These are phyloP conservation scores for Tilletiopsis washingtonensis DNA, from an alignment of 1,284 basidiomycete genomes.

Conservation along the genomic window DNA sequence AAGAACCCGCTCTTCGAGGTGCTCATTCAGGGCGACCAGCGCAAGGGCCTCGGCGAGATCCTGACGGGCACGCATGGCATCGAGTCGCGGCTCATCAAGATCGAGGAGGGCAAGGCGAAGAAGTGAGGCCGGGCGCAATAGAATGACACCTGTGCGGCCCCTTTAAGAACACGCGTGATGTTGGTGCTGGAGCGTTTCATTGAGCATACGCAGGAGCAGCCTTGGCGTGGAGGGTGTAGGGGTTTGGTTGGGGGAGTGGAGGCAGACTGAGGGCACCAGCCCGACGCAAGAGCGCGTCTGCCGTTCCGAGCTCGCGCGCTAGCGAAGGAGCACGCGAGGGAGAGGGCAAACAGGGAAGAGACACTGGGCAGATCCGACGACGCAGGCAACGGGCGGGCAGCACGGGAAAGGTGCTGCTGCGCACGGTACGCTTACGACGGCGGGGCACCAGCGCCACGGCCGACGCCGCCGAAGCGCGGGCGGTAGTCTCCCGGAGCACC, in stretches of 20 bases:
- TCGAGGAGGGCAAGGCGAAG: conserved; percentile 2
- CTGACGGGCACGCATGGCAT: not conserved
- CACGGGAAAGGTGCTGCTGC: not conserved
- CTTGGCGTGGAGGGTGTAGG: too few relatives aligned
- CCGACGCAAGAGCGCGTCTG: conserved; percentile 10
- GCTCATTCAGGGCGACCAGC: conserved; percentile 7
- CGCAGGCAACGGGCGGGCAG: not conserved
- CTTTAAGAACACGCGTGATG: too few relatives aligned
- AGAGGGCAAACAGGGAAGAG: not conserved
- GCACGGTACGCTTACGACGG: conserved; percentile 25
- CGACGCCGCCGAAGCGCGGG: conserved; percentile 44
- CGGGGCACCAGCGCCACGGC: conserved; percentile 31
- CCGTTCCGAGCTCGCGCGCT: not conserved
- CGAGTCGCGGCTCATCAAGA: not conserved
- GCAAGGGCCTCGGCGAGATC: conserved; percentile 2
- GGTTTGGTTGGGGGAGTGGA: too few relatives aligned
- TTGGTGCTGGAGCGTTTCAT: too few relatives aligned
- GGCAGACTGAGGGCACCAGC: conserved; percentile 22
- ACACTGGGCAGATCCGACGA: not conserved
- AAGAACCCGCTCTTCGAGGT: conserved; percentile 4
- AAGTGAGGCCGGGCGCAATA: too few relatives aligned
- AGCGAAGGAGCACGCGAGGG: not conserved
- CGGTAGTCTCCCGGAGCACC: conserved; percentile 45
- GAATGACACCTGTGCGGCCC: too few relatives aligned
- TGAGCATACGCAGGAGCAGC: too few relatives aligned